Percentiles rank a stretch among this genome's conserved stretches.
These are phyloP conservation scores for Populus euphratica DNA, from an alignment of 345 rosid species.

Conservation along the genomic window DNA sequence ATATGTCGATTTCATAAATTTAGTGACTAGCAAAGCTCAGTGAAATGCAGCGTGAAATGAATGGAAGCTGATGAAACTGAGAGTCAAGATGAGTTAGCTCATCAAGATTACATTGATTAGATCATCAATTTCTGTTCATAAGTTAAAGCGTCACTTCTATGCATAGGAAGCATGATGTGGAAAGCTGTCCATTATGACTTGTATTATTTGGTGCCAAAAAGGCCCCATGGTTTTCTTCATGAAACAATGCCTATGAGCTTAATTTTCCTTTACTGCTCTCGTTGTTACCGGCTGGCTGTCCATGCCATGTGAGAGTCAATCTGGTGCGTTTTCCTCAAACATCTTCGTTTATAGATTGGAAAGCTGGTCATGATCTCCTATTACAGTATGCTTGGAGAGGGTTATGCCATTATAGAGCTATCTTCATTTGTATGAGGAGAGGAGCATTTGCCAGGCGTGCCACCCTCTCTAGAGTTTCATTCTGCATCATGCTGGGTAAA, in stretches of 20 bases:
- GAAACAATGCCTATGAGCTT: neutral
- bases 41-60: neutral
- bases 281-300: neutral
- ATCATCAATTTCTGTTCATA: neutral
- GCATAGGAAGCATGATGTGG: neutral
- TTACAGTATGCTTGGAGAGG: neutral
- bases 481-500: neutral
- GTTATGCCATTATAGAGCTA: neutral
- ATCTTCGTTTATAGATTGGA: no score
- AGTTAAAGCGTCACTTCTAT: neutral
- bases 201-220: neutral
- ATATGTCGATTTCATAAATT: constrained; percentile 42
- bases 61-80: neutral
- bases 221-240: neutral
- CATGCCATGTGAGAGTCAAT: neutral
- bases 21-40: constrained; percentile 23
- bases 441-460: neutral
- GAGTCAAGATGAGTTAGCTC: neutral
- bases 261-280: neutral
- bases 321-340: neutral
- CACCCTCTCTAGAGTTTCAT: neutral
- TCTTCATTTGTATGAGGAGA: neutral
- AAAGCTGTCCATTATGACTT: neutral
- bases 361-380: neutral
- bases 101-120: neutral